Conservation (phyloP, 2,329 filamentous ascomycete genomes). For the Leptographium procerum region DNA sequence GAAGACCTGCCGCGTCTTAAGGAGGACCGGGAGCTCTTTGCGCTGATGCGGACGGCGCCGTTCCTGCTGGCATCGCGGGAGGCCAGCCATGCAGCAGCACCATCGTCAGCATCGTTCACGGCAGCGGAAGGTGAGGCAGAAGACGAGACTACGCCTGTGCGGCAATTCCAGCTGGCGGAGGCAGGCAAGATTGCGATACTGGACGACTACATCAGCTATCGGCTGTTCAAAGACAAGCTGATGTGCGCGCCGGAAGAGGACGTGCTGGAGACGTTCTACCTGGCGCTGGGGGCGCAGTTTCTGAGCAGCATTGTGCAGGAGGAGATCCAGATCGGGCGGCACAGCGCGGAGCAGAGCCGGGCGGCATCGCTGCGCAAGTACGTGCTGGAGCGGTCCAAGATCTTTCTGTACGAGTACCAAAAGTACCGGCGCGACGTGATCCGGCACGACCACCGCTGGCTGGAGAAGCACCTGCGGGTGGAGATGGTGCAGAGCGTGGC, state of each 20-base stretch:
- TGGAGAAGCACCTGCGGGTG: constrained; percentile 74
- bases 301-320: constrained; percentile 71
- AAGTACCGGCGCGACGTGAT: constrained; percentile 67
- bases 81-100: no score
- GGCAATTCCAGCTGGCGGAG: constrained; percentile 66
- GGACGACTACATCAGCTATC: constrained; percentile 83
- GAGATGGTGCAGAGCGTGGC: constrained; percentile 68
- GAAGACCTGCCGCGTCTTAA: constrained; percentile 60
- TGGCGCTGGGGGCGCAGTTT: constrained; percentile 63
- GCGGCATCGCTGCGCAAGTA: constrained; percentile 63
- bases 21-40: constrained; percentile 67
- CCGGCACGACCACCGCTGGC: constrained; percentile 78
- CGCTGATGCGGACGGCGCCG: constrained; percentile 59
- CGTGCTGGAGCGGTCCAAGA: constrained; percentile 74
- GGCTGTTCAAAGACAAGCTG: constrained; percentile 74
- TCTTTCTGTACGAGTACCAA: constrained; percentile 72
- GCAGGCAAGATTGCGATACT: constrained; percentile 65
- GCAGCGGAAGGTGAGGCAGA: constrained; percentile 42
- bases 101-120: constrained; percentile 20
- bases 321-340: constrained; percentile 58
- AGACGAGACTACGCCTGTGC: constrained; percentile 53
- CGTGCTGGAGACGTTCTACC: constrained; percentile 71
- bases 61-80: constrained; percentile 82
- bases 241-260: constrained; percentile 89
- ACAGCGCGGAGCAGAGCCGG: constrained; percentile 47